Conservation (phyloP, 1,139 yeast genomes). For the Yamadazyma songkhlaensis region DNA sequence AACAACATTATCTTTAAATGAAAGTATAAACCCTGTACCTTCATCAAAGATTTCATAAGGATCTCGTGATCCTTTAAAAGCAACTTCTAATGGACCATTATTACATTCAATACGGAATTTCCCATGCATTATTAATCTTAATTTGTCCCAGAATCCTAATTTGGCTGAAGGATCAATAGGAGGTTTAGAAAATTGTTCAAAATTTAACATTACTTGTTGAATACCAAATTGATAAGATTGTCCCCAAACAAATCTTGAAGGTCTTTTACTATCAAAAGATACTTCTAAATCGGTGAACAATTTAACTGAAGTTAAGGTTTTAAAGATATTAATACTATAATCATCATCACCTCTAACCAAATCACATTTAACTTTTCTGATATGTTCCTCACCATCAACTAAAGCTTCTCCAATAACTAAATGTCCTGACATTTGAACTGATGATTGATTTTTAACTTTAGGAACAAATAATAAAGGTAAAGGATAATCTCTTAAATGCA, state of each 20-base stretch:
- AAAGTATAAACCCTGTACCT: conserved; percentile 40
- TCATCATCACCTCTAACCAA: conserved; percentile 33
- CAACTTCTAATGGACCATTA: conserved; percentile 50
- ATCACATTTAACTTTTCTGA: conserved; percentile 63
- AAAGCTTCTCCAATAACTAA: conserved; percentile 48
- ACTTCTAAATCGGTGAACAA: conserved; percentile 62
- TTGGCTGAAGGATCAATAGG: conserved; percentile 64
- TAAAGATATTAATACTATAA: conserved; percentile 57
- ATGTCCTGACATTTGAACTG: conserved; percentile 42
- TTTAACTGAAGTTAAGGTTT: conserved; percentile 77
- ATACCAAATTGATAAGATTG: conserved; percentile 81
- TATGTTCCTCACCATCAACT: conserved; percentile 37
- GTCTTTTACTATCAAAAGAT: conserved; percentile 50
- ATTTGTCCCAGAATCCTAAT: conserved; percentile 60
- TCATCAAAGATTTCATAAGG: conserved; percentile 41
- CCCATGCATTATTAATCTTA: conserved; percentile 50
- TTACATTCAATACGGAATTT: conserved; percentile 27
- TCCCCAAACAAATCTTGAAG: conserved; percentile 83
- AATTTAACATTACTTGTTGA: conserved; percentile 73
- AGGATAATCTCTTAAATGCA: conserved; percentile 68
- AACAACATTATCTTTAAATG: conserved; percentile 35
- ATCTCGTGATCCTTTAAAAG: conserved; percentile 47
- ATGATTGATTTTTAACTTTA: conserved; percentile 6
- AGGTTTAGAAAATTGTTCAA: conserved; percentile 82
- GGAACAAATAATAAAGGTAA: conserved; percentile 52